Evolutionary conservation across 2,329 filamentous ascomycete species (phyloP).

Genomic region (Pezicula rhizophila): DNA sequence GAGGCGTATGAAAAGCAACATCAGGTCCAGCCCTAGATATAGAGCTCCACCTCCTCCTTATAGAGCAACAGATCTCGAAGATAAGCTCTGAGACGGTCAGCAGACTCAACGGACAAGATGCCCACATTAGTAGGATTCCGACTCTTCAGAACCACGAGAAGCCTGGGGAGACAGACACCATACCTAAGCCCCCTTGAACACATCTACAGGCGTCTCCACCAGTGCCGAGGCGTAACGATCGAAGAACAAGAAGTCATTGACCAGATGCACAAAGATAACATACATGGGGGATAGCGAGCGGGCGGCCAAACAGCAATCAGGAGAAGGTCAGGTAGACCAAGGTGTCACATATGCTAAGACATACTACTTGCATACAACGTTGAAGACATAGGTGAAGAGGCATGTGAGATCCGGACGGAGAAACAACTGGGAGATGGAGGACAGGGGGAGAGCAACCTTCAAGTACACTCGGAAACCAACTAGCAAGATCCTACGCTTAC

Average conservation of each 20-base stretch:
- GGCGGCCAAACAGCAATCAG: slow-evolving; percentile 5
- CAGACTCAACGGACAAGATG: neutral
- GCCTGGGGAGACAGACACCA: too few species aligned
- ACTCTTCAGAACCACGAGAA: too few species aligned
- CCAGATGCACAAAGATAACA: too few species aligned
- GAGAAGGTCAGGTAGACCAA: slow-evolving; percentile 2
- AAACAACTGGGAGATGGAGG: neutral
- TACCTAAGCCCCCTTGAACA: too few species aligned
- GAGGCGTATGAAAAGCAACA: too few species aligned
- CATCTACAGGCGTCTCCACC: too few species aligned
- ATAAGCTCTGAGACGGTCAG: neutral
- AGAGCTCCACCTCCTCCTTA: neutral
- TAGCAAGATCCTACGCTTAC: slow-evolving; percentile 8
- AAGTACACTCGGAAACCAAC: slow-evolving; percentile 7
- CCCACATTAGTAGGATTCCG: too few species aligned
- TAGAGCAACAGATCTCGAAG: neutral
- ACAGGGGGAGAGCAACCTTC: slow-evolving; percentile 7
- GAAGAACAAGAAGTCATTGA: too few species aligned
- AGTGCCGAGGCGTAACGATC: too few species aligned
- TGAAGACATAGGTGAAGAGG: slow-evolving; percentile 3
- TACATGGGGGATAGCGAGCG: slow-evolving; percentile 1
- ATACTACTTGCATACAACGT: neutral
- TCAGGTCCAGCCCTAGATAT: too few species aligned
- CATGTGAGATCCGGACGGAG: neutral
- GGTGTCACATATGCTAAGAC: neutral